Evolutionary conservation across 208 protist species (phyloP).

Genomic region (Acanthamoeba triangularis): DNA sequence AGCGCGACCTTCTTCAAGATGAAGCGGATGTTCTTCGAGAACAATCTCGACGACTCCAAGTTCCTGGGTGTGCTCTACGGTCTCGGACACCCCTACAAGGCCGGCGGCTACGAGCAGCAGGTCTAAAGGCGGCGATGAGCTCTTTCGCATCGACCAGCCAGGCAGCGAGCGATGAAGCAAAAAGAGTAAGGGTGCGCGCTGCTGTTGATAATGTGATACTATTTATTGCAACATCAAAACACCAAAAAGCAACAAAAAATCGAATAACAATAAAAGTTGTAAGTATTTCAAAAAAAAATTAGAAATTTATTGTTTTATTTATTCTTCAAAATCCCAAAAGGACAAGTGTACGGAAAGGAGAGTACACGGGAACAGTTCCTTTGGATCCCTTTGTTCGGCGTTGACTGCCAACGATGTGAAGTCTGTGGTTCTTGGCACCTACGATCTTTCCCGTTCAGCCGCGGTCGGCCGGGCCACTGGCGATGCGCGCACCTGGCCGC

Average conservation of each 20-base stretch:
- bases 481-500: too few species aligned
- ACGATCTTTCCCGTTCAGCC: too few species aligned
- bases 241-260: conserved; percentile 42
- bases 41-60: conserved; percentile 93
- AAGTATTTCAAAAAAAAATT: neutral
- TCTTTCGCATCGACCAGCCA: neutral
- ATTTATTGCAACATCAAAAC: conserved; percentile 59
- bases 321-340: too few species aligned
- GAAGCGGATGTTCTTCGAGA: conserved; percentile 92
- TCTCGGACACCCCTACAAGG: conserved; percentile 85
- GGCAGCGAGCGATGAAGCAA: neutral
- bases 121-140: neutral
- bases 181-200: neutral
- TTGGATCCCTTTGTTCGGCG: too few species aligned
- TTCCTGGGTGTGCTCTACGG: conserved; percentile 97
- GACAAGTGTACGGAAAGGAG: too few species aligned
- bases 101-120: conserved; percentile 3
- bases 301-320: too few species aligned
- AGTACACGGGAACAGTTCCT: too few species aligned
- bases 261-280: conserved; percentile 53
- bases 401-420: too few species aligned
- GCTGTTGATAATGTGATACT: conserved; percentile 54
- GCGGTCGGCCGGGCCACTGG: too few species aligned
- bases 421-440: too few species aligned
- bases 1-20: conserved; percentile 99